Base-by-base conservation (phyloP, 441 rosid genomes). In the Arabidopsis hybrid region DNA sequence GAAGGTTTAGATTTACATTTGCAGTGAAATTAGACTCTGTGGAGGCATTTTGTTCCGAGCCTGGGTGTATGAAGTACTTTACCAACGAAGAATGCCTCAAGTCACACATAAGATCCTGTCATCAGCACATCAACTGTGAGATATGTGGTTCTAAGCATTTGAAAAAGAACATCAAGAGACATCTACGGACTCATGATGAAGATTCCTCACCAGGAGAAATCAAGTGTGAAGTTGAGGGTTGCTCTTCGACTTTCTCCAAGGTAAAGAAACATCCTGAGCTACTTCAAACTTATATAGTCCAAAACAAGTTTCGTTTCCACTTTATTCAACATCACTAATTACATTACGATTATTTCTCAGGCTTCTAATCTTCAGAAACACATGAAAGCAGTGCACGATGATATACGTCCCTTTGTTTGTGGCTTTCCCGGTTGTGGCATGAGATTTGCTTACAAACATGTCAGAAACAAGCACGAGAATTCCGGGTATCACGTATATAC, bases 391-490 rank as follows among this genome's bases (percentile, higher is more conserved):
- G 89, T 85, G 58, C 97, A 92, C 42, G 79, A 84, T 45, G 85
- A 83, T 72, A 67, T 69, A 32, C 79, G 73, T 39, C 96, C 91
- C 5, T 95, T 83, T 71, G 73, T 76, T 1, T 92, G 99, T 29
- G 73, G 93, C n/a, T 81, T 88, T 78, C 56, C 83, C 11, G 86
- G 82, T 16, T 95, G 99, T 75, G 89, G 85, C 32, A 82, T 69
- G 94, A 87, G 83, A 75, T 95, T 95, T 72, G 76, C 96, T 1
- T 94, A 81, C 83, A 92, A 86, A 75, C 97, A 94, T 50, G 94
- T 92, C 5, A 86, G 97, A 68, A 88, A 92, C 79, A 85, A 86
- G 8, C 99, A 94, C 11, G 94, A 94, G 82, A 89, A 88, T 26
- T 79, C 91, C 0, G 85, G 85, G 1, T 38, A 78, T 76, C 99